A percentile compares a stretch with the other conserved stretches of the same genome.
These are phyloP conservation scores for Syncephalastrum monosporum DNA, from an alignment of 371 early-diverging fungal genomes.

Conservation along the genomic window DNA sequence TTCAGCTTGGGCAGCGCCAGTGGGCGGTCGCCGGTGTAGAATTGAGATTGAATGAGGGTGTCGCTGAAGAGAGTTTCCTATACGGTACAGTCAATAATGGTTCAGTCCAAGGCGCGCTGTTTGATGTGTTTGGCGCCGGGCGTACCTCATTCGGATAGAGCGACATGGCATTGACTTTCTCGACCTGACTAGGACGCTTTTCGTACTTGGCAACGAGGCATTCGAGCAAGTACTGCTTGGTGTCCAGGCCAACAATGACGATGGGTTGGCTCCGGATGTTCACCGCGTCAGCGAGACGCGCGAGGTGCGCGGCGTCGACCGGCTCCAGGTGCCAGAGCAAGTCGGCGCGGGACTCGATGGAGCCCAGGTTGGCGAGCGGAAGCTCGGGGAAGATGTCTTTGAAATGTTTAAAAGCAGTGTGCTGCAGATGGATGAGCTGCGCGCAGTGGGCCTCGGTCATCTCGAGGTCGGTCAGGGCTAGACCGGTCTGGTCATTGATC, in stretches of 20 bases:
- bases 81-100: no score
- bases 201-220: slow-evolving; percentile 59
- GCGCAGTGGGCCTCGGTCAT: slow-evolving; percentile 63
- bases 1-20: slow-evolving; percentile 88
- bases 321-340: slow-evolving; percentile 59
- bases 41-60: slow-evolving; percentile 53
- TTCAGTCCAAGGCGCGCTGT: no score
- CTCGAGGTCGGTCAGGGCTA: slow-evolving; percentile 65
- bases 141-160: slow-evolving; percentile 82
- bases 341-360: slow-evolving; percentile 56
- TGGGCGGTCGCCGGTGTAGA: slow-evolving; percentile 68
- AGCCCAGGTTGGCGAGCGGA: slow-evolving; percentile 70
- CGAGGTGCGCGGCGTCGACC: slow-evolving; percentile 46
- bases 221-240: slow-evolving; percentile 49
- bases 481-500: slow-evolving; percentile 83
- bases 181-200: slow-evolving; percentile 65
- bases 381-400: slow-evolving; percentile 68
- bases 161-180: slow-evolving; percentile 67
- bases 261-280: slow-evolving; percentile 52
- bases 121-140: no score
- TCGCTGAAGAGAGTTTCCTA: slow-evolving; percentile 55
- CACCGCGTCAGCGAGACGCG: slow-evolving; percentile 54
- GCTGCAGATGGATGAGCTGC: slow-evolving; percentile 67
- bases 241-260: slow-evolving; percentile 21
- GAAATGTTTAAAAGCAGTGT: slow-evolving; percentile 65